Evolutionary conservation across 2,329 filamentous ascomycete species (phyloP), one percentile per base, ranked within the genome.

Genomic region (Nigrospora oryzae): DNA sequence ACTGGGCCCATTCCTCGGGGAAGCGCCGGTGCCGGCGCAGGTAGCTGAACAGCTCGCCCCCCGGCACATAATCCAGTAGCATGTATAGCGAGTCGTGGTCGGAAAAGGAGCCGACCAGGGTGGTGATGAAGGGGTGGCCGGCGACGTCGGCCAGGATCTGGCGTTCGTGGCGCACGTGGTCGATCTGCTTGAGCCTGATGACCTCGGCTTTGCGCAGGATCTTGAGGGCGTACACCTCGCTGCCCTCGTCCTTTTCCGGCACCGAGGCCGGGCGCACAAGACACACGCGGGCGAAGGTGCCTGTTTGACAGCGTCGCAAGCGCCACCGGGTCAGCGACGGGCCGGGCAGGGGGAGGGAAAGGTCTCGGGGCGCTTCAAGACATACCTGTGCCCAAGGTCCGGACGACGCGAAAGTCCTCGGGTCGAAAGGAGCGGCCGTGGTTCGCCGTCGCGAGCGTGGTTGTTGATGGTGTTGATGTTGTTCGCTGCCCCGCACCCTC

Each of bases 21-120:
- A 93, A 93, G 50, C 85, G 81, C 49, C 86, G 79, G 51, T 84
- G 80, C 63, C 85, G 81, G 52, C 87, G 79, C 38, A 93, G 72
- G 58, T 91, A 91, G 56, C 81, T 89, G 63, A 93, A 91, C 35
- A 93, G 80, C 68, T 93, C 87, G 60, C 87, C 87, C 45, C 87
- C 86, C 43, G 85, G 86, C 53, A 88, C 83, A 62, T 89, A 90
- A 64, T 89, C 85, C 56, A 90, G 82, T 52, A 91, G 75, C 77
- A 91, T 86, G 61, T 91, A 91, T 37, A 91, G 69, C 15, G 83
- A 86, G 56, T 89, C 84, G 55, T 73, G 70, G 65, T 91, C 86
- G 59, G 87, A 82, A 68, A 91, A 93, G 52, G 86, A 88, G 49
- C 83, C 84, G 41, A 85, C 73, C 59, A 91, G 76, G 50, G 78